Conservation (phyloP, 169 alveolate genomes). For the Miamiensis avidus region DNA sequence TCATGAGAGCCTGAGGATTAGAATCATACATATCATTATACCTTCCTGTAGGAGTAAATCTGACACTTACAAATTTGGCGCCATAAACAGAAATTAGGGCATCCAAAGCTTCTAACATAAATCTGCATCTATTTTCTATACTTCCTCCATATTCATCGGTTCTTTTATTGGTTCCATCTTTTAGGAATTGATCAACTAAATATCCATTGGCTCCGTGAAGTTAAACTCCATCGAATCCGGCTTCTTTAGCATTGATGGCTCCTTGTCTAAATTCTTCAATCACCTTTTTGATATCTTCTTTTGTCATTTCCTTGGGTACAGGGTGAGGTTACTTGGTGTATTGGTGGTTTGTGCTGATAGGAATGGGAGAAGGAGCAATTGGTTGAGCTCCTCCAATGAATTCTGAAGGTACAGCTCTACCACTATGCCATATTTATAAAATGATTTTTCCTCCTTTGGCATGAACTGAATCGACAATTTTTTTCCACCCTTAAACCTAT, state of each 20-base stretch:
- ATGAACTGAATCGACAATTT: slow-evolving; percentile 50
- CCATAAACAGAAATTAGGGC: slow-evolving; percentile 51
- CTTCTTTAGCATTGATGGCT: slow-evolving; percentile 52
- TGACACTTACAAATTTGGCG: slow-evolving; percentile 35
- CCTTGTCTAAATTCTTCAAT: slow-evolving; percentile 25
- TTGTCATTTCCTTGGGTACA: slow-evolving; percentile 1
- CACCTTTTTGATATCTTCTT: slow-evolving; percentile 14
- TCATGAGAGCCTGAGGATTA: slow-evolving; percentile 27
- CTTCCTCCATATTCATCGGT: slow-evolving; percentile 74
- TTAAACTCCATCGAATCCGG: slow-evolving; percentile 81
- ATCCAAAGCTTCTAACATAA: slow-evolving; percentile 50
- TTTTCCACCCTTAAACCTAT: slow-evolving; percentile 49
- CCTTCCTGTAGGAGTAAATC: slow-evolving; percentile 43
- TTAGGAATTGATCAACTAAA: slow-evolving; percentile 55
- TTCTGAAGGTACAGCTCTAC: slow-evolving; percentile 43
- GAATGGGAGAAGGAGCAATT: no score
- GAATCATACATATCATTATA: slow-evolving; percentile 36
- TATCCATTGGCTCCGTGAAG: slow-evolving; percentile 67
- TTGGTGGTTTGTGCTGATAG: slow-evolving; percentile 30
- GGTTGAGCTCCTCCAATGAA: slow-evolving; percentile 30
- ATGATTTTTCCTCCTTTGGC: slow-evolving; percentile 37
- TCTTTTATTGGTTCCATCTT: slow-evolving; percentile 53
- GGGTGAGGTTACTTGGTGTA: neutral
- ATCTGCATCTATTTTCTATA: slow-evolving; percentile 61
- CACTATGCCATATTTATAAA: slow-evolving; percentile 42